These are phyloP conservation scores for Closterium sp. DNA, from an alignment of 139 green algal species.

Conservation along the genomic window DNA sequence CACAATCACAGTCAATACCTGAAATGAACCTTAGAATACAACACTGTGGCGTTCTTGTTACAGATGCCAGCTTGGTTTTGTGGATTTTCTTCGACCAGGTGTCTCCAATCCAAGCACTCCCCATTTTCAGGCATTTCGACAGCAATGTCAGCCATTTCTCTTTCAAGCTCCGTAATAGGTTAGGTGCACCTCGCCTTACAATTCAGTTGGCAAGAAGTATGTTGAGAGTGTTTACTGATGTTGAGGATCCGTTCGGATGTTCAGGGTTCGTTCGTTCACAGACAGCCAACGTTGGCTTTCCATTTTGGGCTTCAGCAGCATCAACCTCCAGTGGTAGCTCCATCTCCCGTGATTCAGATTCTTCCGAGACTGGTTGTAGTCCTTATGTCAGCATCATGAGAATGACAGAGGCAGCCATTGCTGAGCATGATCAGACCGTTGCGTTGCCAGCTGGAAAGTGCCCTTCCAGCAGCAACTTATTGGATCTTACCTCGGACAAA, in stretches of 20 bases:
- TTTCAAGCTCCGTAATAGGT: not conserved
- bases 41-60: too few relatives aligned
- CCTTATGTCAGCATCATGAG: not conserved
- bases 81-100: too few relatives aligned
- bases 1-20: too few relatives aligned
- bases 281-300: not conserved
- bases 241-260: not conserved
- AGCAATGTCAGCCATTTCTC: too few relatives aligned
- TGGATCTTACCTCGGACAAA: not conserved
- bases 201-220: not conserved
- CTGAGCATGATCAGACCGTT: not conserved
- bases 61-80: too few relatives aligned
- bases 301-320: not conserved
- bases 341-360: not conserved
- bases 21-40: too few relatives aligned
- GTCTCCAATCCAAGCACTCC: too few relatives aligned
- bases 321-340: not conserved
- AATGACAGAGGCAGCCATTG: not conserved
- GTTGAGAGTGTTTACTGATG: not conserved
- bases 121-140: too few relatives aligned
- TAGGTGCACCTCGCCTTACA: not conserved
- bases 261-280: not conserved
- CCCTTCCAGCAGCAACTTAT: not conserved
- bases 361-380: not conserved
- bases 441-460: not conserved